Base-by-base conservation (phyloP, 176 grass and related monocot genomes). In the Puya raimondii region DNA sequence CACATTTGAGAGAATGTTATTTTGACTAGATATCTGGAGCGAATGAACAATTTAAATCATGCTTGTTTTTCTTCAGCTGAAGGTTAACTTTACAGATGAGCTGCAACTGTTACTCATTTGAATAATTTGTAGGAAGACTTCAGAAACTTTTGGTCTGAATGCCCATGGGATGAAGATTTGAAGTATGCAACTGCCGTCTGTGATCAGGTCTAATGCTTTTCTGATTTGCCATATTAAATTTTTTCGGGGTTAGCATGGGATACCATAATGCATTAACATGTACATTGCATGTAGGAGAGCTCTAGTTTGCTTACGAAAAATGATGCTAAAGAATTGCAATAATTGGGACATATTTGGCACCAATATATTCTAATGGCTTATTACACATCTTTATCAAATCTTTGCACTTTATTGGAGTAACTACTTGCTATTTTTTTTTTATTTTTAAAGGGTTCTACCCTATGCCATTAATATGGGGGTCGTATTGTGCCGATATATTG, bases 81-180 rank as follows among this genome's bases (percentile, higher is more conserved):
- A 23, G 14, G 17, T 16, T 16, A 22, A 49, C n/a, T 64, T 13
- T 4, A 47, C 50, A 25, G 17, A 12, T 12, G 16, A 11, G 15
- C 17, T 7, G 18, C 10, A 20, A 12, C 1, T 57, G 15, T 68
- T 77, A 26, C 33, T 70, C 51, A 70, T 12, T 51, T 57, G 22
- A 16, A 11, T 75, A 23, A 52, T 75, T 70, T 78, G 67, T 90
- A 99, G 89, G 94, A 93, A 88, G 94, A 99, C 80, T 99, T 86
- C 75, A 78, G 83, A 64, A 99, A 99, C 25, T 93, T 99, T 74
- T 99, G 89, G 94, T 90, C 94, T n/a, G 86, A 99, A 67, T 99
- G 94, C 75, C 89, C 94, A 8, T 99, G 94, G 94, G 94, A 93
- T 58, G 89, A 99, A n/a, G 89, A 99, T 69, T 81, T 99, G 18